Base-by-base conservation (phyloP, 345 rosid species). In the Boechera divaricarpa region DNA sequence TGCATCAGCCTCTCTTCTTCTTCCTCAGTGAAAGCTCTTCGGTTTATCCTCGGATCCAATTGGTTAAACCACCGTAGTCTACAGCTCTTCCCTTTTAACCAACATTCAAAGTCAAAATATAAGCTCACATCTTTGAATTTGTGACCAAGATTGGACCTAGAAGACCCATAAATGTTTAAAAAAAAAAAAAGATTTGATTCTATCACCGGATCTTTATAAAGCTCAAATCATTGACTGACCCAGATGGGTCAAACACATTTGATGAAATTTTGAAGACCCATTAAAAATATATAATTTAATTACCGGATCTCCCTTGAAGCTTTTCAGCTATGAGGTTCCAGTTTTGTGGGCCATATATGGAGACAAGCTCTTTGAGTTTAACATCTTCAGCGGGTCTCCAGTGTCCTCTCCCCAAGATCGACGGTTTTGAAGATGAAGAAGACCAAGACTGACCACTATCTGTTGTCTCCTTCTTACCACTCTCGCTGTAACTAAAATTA, bases 271-370 rank as follows among this genome's bases (percentile, higher is more conserved):
- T 36, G 24, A 29, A 67, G 16, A 16, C 2, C 1, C 2, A 38
- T 7, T 5, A 26, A 29, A 60, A 61, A 21, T 6, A 61, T 16
- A 33, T 63, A 24, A 70, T 24, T 7, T 35, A 51, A 4, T 78
- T 82, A 92, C 99, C 99, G 85, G 99, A 96, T 90, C 99, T 88
- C 44, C 98, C 97, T 78, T 88, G 84, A 12, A 96, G 83, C 81
- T 93, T 93, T 71, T 93, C 94, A 41, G 99, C 98, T 53, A 96
- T 96, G 58, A 93, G 91, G 83, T 96, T 96, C 99, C 98, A 96
- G 76, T 96, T 96, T 77, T 93, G 98, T 61, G 99, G 99, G 61
- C 98, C 99, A 76, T 90, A 93, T 49, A 87, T 85, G 31, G 93
- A 87, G 11, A 96, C 98, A 73, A 96, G 96, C 79, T 96, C 94